Evolutionary conservation across 176 grass and related monocot genomes (phyloP).

Genomic region (Aegilops sharonensis): DNA sequence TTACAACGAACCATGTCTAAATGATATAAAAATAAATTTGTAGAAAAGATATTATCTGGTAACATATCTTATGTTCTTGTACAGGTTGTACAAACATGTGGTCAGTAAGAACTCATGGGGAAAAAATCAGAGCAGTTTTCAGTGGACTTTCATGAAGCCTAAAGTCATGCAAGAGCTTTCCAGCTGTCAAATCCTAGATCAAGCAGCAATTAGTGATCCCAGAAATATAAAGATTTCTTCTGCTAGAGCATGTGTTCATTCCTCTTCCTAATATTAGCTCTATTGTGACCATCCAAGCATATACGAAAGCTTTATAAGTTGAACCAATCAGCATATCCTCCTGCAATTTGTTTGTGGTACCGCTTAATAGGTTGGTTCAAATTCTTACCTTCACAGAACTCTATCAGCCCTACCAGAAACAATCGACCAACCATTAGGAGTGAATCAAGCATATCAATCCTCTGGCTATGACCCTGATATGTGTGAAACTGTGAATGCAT

Average conservation of each 20-base stretch:
- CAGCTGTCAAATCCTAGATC: too few relatives aligned
- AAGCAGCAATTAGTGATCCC: too few relatives aligned
- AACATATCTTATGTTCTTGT: too few relatives aligned
- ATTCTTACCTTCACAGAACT: constrained; percentile 63
- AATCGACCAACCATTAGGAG: constrained; percentile 85
- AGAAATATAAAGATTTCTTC: too few relatives aligned
- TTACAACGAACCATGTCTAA: too few relatives aligned
- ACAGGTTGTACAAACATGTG: too few relatives aligned
- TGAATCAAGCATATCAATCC: constrained; percentile 76
- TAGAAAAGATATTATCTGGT: too few relatives aligned
- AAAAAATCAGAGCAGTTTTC: too few relatives aligned
- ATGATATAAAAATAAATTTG: too few relatives aligned
- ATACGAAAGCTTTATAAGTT: neutral
- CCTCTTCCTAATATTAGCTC: neutral
- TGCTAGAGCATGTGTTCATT: neutral
- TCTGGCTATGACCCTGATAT: constrained; percentile 80
- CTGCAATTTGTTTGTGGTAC: neutral
- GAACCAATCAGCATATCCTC: neutral
- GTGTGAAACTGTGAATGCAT: constrained; percentile 61
- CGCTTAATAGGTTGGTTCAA: neutral
- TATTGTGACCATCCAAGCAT: neutral
- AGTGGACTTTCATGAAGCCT: too few relatives aligned
- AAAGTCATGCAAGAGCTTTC: too few relatives aligned
- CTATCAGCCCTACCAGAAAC: constrained; percentile 69
- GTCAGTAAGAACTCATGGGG: too few relatives aligned